Conservation (phyloP, 176 grass and related monocot genomes). For the Lolium multiflorum region DNA sequence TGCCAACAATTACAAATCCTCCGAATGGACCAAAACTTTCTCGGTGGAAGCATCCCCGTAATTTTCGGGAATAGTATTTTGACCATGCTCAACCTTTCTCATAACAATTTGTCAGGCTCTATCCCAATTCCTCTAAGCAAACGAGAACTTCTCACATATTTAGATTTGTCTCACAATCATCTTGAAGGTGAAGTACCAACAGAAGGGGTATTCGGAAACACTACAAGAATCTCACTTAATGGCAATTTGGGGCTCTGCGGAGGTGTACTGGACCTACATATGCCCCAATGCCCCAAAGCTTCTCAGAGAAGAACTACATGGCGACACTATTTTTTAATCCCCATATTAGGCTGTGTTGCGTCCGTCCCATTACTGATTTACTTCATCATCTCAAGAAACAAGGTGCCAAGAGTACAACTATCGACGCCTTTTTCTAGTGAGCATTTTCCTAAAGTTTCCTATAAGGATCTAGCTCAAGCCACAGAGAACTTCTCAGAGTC, state of each 20-base stretch:
- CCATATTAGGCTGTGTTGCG: background rate
- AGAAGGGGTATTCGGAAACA: slow-evolving; percentile 50
- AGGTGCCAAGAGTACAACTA: background rate
- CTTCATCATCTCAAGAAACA: background rate
- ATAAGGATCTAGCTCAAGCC: slow-evolving; percentile 51
- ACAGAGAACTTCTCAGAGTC: slow-evolving; percentile 55
- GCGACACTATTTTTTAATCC: background rate
- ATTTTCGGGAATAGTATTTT: background rate
- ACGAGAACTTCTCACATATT: slow-evolving; percentile 7
- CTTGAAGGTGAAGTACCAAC: slow-evolving; percentile 54
- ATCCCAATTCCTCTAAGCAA: slow-evolving; percentile 48
- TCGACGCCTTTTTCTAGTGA: background rate
- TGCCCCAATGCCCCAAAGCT: slow-evolving; percentile 36
- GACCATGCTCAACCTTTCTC: slow-evolving; percentile 30
- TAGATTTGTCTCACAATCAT: slow-evolving; percentile 53
- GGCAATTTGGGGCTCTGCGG: slow-evolving; percentile 51
- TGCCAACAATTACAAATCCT: slow-evolving; percentile 36
- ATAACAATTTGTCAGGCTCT: slow-evolving; percentile 45
- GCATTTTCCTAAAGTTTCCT: slow-evolving; percentile 45
- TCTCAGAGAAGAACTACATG: background rate
- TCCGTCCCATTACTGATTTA: background rate
- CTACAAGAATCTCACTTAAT: slow-evolving; percentile 23
- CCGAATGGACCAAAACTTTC: background rate
- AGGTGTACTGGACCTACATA: slow-evolving; percentile 46
- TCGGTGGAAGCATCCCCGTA: slow-evolving; percentile 29